Conservation (phyloP, 306 rosid genomes). For the Purshia tridentata region DNA sequence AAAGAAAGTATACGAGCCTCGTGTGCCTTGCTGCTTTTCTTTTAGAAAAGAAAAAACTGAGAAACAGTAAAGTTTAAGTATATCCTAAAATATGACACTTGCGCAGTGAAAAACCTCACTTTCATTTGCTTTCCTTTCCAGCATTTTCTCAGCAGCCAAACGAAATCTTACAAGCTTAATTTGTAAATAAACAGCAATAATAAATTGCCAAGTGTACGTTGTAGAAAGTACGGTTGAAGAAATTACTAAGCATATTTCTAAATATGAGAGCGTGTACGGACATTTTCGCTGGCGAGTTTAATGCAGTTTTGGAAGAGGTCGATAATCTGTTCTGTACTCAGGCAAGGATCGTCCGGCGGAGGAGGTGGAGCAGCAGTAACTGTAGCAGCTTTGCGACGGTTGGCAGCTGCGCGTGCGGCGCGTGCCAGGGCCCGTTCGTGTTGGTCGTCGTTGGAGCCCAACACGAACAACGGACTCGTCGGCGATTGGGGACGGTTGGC, state of each 20-base stretch:
- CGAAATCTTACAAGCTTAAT: neutral
- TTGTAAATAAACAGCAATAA: neutral
- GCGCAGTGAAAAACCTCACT: neutral
- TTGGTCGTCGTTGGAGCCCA: constrained; percentile 81
- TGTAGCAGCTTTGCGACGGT: constrained; percentile 34
- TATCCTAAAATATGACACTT: neutral
- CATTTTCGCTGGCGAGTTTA: constrained; percentile 94
- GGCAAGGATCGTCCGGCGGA: constrained; percentile 35
- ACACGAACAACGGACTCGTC: constrained; percentile 51
- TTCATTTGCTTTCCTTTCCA: neutral
- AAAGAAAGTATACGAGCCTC: neutral
- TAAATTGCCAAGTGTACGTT: neutral
- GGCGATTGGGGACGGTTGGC: constrained; percentile 70
- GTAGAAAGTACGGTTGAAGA: neutral
- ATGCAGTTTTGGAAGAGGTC: constrained; percentile 87
- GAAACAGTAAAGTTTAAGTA: neutral
- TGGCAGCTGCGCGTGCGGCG: constrained; percentile 80
- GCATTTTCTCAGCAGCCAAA: neutral
- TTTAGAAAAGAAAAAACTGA: neutral
- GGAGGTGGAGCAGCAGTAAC: neutral
- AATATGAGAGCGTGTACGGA: constrained; percentile 19
- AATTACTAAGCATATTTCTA: neutral
- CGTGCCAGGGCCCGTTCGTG: constrained; percentile 90
- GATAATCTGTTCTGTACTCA: constrained; percentile 70
- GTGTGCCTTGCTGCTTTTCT: neutral